Base-by-base conservation (phyloP, 176 grass and related monocot genomes). In the Zea luxurians region DNA sequence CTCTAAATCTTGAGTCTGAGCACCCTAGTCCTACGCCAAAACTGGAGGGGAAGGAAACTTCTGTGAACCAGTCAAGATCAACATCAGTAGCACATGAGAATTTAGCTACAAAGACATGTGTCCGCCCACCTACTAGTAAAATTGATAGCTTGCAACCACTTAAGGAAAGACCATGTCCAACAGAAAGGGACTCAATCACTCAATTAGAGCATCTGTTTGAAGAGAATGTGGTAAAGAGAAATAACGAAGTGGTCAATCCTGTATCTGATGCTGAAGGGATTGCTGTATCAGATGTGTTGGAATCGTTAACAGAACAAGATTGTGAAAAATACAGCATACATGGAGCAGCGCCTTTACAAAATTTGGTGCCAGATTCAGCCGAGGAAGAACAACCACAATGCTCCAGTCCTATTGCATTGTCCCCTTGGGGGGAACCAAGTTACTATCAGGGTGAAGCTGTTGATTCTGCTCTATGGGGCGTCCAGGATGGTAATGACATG, bases 381-480 rank as follows among this genome's bases (percentile, higher is more conserved):
- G 84, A 78, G 79, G 87, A 92, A 83, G 83, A 97, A 77, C 83
- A 85, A 37, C 78, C 81, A 2, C 82, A 90, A 69, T 83, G 71
- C 62, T 93, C 82, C 49, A 79, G 85, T 55, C 85, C 77, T 65
- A 87, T 84, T 76, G 81, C 86, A 54, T 35, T 88, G 52, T 87
- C 85, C 54, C 80, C 89, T 70, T 82, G 89, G 76, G 85, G 83
- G 61, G 87, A 89, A 90, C 61, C 80, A 66, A 80, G 70, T 86
- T 92, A 94, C 81, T 88, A 87, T 77, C 88, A 81, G 69, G 87
- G 87, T 73, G 86, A 85, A 65, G 50, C 77, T 73, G 83, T 92
- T 69, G 84, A 89, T 82, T 88, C 79, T 80, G 77, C 78, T 82
- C 48, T 90, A 16, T 94, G 90, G 93, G 76, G 57, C 66, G 86